These are phyloP conservation scores for Aechmea fasciata DNA, from an alignment of 176 grass and related monocot species.

Conservation along the genomic window DNA sequence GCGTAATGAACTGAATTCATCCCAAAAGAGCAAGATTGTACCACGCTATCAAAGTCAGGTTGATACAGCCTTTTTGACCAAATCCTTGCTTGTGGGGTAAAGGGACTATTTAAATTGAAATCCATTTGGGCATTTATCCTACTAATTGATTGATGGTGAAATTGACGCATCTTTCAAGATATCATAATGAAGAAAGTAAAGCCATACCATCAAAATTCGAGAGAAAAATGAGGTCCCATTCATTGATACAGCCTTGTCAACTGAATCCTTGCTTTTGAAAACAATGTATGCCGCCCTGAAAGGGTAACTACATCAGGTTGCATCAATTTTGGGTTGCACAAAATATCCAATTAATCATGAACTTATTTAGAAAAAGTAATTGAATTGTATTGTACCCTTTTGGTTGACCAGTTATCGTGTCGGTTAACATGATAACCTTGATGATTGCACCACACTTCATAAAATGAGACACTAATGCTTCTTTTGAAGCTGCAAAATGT, in stretches of 20 bases:
- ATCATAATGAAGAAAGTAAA: background rate
- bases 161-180: background rate
- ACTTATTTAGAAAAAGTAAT: constrained; percentile 10
- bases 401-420: constrained; percentile 57
- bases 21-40: too few relatives aligned
- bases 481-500: constrained; percentile 81
- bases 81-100: background rate
- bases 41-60: too few relatives aligned
- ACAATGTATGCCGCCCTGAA: constrained; percentile 58
- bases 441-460: constrained; percentile 56
- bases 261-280: constrained; percentile 62
- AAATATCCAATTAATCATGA: constrained; percentile 7
- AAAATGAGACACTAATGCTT: constrained; percentile 67
- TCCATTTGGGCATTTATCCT: background rate
- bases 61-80: too few relatives aligned
- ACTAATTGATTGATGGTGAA: background rate
- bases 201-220: constrained; percentile 58
- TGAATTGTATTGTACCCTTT: constrained; percentile 56
- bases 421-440: constrained; percentile 55
- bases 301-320: constrained; percentile 2
- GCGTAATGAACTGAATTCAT: too few relatives aligned
- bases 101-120: background rate
- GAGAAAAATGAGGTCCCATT: constrained; percentile 67
- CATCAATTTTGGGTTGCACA: constrained; percentile 6
- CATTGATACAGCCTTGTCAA: constrained; percentile 60